Evolutionary conservation across 2,329 filamentous ascomycete species (phyloP).

Genomic region (Zasmidium angulare): DNA sequence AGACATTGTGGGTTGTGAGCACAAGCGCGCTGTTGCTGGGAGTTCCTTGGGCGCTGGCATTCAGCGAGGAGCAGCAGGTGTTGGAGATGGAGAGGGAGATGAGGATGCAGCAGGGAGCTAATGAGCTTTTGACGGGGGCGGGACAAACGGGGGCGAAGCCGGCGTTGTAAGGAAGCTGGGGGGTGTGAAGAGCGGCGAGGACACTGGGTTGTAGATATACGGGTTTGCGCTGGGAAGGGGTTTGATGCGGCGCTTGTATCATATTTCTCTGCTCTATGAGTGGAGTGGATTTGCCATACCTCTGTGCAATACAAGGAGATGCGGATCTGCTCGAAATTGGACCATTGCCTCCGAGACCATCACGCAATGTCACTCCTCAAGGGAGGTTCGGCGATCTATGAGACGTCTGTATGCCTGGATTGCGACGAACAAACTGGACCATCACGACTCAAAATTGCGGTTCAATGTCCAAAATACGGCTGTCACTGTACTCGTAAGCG

Average conservation of each 20-base stretch:
- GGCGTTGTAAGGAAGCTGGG: not conserved
- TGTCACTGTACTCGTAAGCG: no score
- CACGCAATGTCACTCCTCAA: no score
- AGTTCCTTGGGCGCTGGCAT: conserved; percentile 89
- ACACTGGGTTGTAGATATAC: no score
- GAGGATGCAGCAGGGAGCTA: conserved; percentile 88
- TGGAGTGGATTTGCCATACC: not conserved
- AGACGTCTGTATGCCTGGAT: no score
- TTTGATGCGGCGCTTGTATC: not conserved
- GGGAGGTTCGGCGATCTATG: no score
- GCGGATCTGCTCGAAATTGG: no score
- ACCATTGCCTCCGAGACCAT: no score
- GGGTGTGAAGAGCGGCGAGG: no score
- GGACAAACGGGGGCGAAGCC: not conserved
- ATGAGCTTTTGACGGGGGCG: conserved; percentile 53
- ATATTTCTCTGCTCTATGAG: not conserved
- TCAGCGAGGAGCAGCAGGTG: conserved; percentile 93
- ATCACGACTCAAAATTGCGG: no score
- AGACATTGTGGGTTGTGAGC: conserved; percentile 85
- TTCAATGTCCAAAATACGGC: no score
- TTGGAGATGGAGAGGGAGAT: conserved; percentile 97
- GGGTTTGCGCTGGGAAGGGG: not conserved
- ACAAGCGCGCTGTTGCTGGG: conserved; percentile 86
- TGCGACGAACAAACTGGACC: no score
- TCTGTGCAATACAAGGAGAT: not conserved